These are phyloP conservation scores for Diaporthe capsici DNA, from an alignment of 2,329 filamentous ascomycete species.

Conservation along the genomic window DNA sequence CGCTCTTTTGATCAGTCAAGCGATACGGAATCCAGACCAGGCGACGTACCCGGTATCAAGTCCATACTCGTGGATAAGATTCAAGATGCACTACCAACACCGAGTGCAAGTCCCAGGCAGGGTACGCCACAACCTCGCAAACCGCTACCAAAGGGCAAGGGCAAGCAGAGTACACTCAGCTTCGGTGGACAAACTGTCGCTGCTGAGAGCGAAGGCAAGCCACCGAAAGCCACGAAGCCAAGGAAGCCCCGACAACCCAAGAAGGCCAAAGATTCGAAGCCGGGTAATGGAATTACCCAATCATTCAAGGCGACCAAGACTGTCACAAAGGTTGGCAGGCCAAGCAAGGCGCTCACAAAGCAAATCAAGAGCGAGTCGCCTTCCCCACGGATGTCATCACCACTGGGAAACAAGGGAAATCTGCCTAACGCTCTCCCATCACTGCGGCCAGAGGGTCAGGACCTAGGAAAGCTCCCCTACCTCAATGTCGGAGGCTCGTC, in stretches of 20 bases:
- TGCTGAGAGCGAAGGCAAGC: constrained; percentile 48
- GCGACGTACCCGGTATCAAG: constrained; percentile 48
- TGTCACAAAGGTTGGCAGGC: constrained; percentile 44
- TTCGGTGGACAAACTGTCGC: constrained; percentile 53
- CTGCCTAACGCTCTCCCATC: constrained; percentile 43
- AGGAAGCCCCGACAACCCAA: constrained; percentile 52
- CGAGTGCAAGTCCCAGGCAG: constrained; percentile 68
- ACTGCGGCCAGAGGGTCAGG: constrained; percentile 46
- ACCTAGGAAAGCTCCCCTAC: constrained; percentile 42
- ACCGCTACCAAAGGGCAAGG: constrained; percentile 52
- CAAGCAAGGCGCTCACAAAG: constrained; percentile 44
- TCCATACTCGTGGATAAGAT: constrained; percentile 58
- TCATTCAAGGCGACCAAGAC: constrained; percentile 62
- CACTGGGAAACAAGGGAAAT: constrained; percentile 42
- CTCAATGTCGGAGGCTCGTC: constrained; percentile 35
- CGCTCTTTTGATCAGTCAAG: constrained; percentile 44
- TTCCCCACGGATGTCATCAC: constrained; percentile 46
- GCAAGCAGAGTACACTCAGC: constrained; percentile 67
- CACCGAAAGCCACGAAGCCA: constrained; percentile 47
- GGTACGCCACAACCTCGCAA: constrained; percentile 58
- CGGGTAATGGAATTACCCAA: constrained; percentile 57
- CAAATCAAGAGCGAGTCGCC: constrained; percentile 44
- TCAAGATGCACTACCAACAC: constrained; percentile 69
- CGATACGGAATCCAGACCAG: constrained; percentile 29
- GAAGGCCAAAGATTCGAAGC: constrained; percentile 52